Conservation (phyloP, 208 protist species). For the Leishmania amazonensis region DNA sequence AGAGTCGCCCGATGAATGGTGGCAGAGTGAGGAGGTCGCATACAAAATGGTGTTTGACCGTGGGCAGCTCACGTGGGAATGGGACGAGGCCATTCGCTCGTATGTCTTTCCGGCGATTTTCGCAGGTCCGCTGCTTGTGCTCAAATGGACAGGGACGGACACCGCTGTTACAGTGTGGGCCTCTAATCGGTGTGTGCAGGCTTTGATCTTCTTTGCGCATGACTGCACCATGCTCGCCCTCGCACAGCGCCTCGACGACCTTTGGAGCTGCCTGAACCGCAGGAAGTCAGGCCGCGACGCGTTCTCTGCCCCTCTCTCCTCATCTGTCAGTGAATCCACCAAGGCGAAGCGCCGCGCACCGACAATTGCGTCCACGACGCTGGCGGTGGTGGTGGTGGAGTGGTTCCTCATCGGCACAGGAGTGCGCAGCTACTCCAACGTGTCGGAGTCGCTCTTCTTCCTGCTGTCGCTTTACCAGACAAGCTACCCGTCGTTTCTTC, state of each 20-base stretch:
- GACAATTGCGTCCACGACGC: slow-evolving; percentile 21
- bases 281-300: neutral
- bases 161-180: slow-evolving; percentile 58
- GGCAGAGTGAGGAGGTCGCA: slow-evolving; percentile 86
- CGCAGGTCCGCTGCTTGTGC: slow-evolving; percentile 49
- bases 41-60: slow-evolving; percentile 82
- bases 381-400: slow-evolving; percentile 37
- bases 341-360: neutral
- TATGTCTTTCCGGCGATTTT: slow-evolving; percentile 70
- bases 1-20: slow-evolving; percentile 88
- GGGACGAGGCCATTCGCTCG: slow-evolving; percentile 70
- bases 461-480: slow-evolving; percentile 51
- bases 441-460: slow-evolving; percentile 68
- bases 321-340: neutral
- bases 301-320: neutral
- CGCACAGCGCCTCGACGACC: slow-evolving; percentile 33
- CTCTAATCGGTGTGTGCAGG: slow-evolving; percentile 46
- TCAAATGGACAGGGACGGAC: slow-evolving; percentile 60
- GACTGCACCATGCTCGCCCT: slow-evolving; percentile 43
- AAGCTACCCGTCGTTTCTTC: slow-evolving; percentile 54
- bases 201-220: slow-evolving; percentile 43
- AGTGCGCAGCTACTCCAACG: slow-evolving; percentile 73
- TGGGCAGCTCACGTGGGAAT: slow-evolving; percentile 86
- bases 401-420: slow-evolving; percentile 70
- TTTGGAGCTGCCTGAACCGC: neutral